Evolutionary conservation across 345 rosid species (phyloP).

Genomic region (Zanthoxylum bungeanum): DNA sequence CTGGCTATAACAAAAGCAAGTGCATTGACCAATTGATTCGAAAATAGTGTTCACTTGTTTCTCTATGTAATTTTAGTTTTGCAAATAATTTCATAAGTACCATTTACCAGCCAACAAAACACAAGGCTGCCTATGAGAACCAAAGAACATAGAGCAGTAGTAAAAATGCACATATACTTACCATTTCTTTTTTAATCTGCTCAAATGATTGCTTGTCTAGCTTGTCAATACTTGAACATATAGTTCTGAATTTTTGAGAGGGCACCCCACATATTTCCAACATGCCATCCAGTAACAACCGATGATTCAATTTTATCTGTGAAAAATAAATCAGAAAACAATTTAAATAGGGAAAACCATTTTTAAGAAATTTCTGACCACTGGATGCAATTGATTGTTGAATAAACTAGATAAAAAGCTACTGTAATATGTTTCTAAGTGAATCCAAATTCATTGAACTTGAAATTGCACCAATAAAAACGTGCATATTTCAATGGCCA

Average conservation of each 20-base stretch:
- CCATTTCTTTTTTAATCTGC: constrained; percentile 91
- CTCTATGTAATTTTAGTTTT: background rate
- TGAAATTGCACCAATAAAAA: background rate
- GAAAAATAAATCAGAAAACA: background rate
- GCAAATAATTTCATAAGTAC: background rate
- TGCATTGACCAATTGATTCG: background rate
- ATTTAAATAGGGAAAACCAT: background rate
- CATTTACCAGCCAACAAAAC: constrained; percentile 4
- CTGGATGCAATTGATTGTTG: background rate
- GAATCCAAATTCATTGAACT: background rate
- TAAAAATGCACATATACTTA: constrained; percentile 24
- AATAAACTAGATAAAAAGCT: background rate
- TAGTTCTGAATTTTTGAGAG: constrained; percentile 80
- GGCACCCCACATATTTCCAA: constrained; percentile 96
- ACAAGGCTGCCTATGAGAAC: background rate
- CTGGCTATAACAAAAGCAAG: background rate
- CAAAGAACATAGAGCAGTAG: background rate
- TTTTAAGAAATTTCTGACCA: background rate
- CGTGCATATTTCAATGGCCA: background rate
- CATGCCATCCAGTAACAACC: constrained; percentile 92
- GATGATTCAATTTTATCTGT: constrained; percentile 88
- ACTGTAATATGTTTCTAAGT: background rate
- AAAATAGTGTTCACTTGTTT: background rate
- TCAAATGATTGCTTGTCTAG: constrained; percentile 84
- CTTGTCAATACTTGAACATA: constrained; percentile 94